Evolutionary conservation across 1,139 yeast species (phyloP).

Genomic region (Suzukiozyma palmioleophila): DNA sequence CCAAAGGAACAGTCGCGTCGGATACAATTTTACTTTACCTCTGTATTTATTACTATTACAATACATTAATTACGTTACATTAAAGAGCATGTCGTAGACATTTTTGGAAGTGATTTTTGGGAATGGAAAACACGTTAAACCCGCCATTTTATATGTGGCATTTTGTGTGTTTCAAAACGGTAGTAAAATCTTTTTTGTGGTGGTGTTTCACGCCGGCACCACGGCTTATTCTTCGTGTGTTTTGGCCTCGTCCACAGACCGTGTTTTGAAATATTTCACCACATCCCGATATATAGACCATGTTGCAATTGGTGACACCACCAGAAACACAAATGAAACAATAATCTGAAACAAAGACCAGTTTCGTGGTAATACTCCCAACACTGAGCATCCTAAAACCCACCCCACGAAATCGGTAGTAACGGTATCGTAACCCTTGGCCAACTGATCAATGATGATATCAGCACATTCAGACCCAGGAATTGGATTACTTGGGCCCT

Average conservation of each 20-base stretch:
- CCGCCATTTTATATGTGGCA: no score
- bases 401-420: constrained; percentile 87
- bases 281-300: constrained; percentile 55
- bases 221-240: no score
- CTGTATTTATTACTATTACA: background rate
- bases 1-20: background rate
- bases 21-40: background rate
- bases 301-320: constrained; percentile 63
- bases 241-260: no score
- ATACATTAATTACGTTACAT: background rate
- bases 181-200: no score
- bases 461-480: constrained; percentile 64
- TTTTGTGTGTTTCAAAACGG: no score
- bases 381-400: constrained; percentile 62
- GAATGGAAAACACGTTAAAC: no score
- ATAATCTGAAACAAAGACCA: constrained; percentile 53
- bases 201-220: no score
- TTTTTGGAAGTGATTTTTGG: no score
- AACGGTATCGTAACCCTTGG: constrained; percentile 66
- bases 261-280: constrained; percentile 35
- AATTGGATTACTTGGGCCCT: constrained; percentile 78
- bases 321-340: constrained; percentile 44
- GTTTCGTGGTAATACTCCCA: constrained; percentile 69
- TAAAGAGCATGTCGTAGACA: no score
- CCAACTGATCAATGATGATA: constrained; percentile 52